Evolutionary conservation across 345 rosid species (phyloP), one percentile per base, ranked within the genome.

Genomic region (Balakata baccata): DNA sequence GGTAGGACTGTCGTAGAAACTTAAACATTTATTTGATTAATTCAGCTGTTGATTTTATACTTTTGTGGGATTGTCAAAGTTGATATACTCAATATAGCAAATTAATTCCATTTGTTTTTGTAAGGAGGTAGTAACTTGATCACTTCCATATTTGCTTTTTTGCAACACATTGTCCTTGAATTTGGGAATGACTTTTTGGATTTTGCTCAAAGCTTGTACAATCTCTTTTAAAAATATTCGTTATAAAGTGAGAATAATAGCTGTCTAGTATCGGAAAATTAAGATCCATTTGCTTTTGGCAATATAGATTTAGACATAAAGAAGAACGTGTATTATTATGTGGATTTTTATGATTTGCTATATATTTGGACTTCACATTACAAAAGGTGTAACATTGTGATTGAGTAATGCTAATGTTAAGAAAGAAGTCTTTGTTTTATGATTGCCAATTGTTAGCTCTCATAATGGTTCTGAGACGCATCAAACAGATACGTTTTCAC

Each of bases 1-100:
- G 18, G 49, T 67, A 47, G 58, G 38, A 14, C 17, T 7, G 11
- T 25, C 18, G 56, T 67, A 53, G 72, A 73, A 65, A 34, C 62
- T 63, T 34, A 53, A 66, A 66, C 49, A 49, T 34, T 54, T 43
- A 38, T 39, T 41, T 69, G 63, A 56, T 54, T 62, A 11, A 38
- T 62, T 62, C 34, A 12, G 14, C 6, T 43, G 47, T 62, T 14
- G 64, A 34, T 60, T 66, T 4, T 46, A 12, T 66, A 23, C 18
- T n/a, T 64, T 3, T 43, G 29, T 23, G 64, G 12, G 20, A 11
- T 62, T 62, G 45, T 34, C 20, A 62, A 14, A 22, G 39, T 23
- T 22, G 39, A 66, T 66, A 11, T 16, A 0, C 13, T 6, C 16
- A 56, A 12, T 3, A 10, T 37, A 17, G 72, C 39, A 29, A 56